phyloP scores from a whole-genome alignment of 768 basidiomycete species.

The Mycena indigotica region DNA sequence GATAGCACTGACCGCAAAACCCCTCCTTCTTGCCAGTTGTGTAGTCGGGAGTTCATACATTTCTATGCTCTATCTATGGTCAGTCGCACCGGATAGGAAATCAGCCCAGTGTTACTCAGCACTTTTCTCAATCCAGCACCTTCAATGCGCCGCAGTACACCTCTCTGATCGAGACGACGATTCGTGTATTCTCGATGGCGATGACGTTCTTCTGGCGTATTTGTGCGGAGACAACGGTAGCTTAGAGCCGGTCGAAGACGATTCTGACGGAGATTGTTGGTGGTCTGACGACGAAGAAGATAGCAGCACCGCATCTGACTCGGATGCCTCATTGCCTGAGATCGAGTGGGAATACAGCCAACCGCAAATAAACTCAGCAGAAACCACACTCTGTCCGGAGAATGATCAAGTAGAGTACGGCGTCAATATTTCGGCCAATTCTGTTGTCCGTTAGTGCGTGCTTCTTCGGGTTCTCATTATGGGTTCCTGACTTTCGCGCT shows the following conservation, averaged over 20 bases:
- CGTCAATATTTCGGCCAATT: no score
- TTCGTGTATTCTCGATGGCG: not conserved
- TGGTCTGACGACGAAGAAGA: conserved; percentile 6
- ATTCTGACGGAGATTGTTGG: conserved; percentile 8
- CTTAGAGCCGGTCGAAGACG: not conserved
- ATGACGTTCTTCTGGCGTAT: conserved; percentile 6
- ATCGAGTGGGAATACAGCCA: conserved; percentile 5
- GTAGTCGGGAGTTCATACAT: conserved; percentile 13
- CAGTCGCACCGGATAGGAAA: not conserved
- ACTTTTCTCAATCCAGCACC: conserved; percentile 6
- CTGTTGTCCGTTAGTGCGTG: no score
- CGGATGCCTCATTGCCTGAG: not conserved
- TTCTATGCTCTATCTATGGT: conserved; percentile 7
- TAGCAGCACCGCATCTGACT: conserved; percentile 8
- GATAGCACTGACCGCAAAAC: not conserved
- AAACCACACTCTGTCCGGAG: not conserved
- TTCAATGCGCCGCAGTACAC: conserved; percentile 13
- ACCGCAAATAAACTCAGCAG: not conserved
- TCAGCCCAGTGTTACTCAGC: not conserved
- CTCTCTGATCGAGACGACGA: not conserved
- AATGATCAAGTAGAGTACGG: not conserved
- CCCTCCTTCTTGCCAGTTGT: conserved; percentile 13
- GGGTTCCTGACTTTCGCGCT: no score
- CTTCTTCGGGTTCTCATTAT: no score
- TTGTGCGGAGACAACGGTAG: not conserved